Evolutionary conservation across 2,329 filamentous ascomycete genomes (phyloP).

Genomic region (Pseudodiploospora longispora): DNA sequence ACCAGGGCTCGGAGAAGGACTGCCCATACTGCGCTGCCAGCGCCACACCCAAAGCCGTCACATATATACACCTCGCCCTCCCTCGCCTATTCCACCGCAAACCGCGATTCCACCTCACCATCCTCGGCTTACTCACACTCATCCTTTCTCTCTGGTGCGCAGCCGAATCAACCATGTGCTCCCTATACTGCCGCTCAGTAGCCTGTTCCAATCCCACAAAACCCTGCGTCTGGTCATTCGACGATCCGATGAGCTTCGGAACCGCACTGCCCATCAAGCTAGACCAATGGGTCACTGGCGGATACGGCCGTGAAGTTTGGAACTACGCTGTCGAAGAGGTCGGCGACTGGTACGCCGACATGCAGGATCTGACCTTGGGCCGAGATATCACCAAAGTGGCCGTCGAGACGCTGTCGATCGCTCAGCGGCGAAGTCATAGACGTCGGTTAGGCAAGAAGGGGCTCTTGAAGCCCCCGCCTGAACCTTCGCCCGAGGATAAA

Average conservation of each 20-base stretch:
- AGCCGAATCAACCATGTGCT: conserved; percentile 46
- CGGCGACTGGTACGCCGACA: conserved; percentile 39
- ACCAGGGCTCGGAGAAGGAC: conserved; percentile 1
- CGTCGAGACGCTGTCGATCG: conserved; percentile 34
- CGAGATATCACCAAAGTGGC: conserved; percentile 37
- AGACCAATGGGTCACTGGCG: conserved; percentile 52
- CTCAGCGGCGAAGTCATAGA: conserved; percentile 39
- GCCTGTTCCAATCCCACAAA: conserved; percentile 31
- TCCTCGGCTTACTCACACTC: conserved; percentile 38
- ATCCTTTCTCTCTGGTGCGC: conserved; percentile 43
- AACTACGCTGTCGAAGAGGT: conserved; percentile 33
- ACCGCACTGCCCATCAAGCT: conserved; percentile 52
- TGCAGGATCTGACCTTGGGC: conserved; percentile 36
- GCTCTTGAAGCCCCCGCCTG: conserved; percentile 27
- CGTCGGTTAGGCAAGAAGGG: conserved; percentile 44
- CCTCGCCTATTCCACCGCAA: conserved; percentile 38
- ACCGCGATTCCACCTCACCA: conserved; percentile 39
- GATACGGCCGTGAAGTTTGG: conserved; percentile 34
- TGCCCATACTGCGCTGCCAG: conserved; percentile 12
- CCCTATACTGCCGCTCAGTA: conserved; percentile 44
- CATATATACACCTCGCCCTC: conserved; percentile 35
- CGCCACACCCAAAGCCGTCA: conserved; percentile 13
- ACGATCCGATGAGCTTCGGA: conserved; percentile 53
- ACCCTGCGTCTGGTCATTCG: conserved; percentile 47
- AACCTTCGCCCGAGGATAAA: conserved; percentile 30